Conservation (phyloP, 257 asterid species). For the Henckelia pumila region DNA sequence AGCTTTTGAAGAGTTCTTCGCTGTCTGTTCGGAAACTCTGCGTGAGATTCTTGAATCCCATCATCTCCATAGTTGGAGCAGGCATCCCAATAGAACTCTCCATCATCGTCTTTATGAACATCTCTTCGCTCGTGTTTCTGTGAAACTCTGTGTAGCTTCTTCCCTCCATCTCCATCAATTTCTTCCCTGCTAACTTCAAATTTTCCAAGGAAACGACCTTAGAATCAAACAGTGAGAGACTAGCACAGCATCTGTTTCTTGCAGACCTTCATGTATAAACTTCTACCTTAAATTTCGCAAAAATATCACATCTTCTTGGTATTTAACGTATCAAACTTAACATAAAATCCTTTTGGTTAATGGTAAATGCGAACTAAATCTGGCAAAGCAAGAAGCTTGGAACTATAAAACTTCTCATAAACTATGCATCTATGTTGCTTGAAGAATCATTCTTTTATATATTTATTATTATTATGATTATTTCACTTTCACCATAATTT, state of each 20-base stretch:
- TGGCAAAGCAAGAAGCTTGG: slow-evolving; percentile 26
- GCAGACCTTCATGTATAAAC: neutral
- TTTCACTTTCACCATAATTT: neutral
- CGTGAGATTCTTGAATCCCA: slow-evolving; percentile 69
- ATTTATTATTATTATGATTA: neutral
- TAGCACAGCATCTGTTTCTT: neutral
- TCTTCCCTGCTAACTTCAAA: slow-evolving; percentile 18
- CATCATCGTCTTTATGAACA: slow-evolving; percentile 76
- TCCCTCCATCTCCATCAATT: slow-evolving; percentile 59
- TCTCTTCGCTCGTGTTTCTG: slow-evolving; percentile 76
- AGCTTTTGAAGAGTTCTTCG: slow-evolving; percentile 81
- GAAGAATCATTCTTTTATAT: neutral
- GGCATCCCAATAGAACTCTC: slow-evolving; percentile 72
- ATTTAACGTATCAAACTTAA: neutral
- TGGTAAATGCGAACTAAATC: neutral
- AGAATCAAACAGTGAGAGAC: neutral
- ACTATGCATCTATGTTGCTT: slow-evolving; percentile 10
- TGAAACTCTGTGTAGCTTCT: slow-evolving; percentile 54
- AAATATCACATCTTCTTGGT: neutral
- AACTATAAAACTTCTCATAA: slow-evolving; percentile 13
- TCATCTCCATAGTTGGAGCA: slow-evolving; percentile 81
- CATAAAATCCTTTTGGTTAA: neutral
- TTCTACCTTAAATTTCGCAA: neutral
- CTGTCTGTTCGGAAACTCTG: slow-evolving; percentile 64
- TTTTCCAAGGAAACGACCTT: neutral